Conservation (phyloP, 2,329 filamentous ascomycete genomes). For the Penicillium corylophilum region DNA sequence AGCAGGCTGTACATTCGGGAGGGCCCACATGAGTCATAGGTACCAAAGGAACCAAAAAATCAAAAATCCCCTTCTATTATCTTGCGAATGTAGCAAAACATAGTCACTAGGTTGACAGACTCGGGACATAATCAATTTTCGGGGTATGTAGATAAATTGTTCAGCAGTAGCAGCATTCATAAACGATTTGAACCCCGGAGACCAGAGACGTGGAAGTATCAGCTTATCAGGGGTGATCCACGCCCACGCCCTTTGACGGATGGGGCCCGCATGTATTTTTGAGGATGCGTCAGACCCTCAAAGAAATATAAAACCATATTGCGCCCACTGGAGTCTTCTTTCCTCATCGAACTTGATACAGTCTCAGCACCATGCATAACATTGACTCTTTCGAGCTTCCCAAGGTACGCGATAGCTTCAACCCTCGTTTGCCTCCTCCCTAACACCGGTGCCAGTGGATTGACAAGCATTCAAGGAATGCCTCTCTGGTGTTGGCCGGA, state of each 20-base stretch:
- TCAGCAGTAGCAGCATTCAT: neutral
- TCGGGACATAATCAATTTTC: too few species aligned
- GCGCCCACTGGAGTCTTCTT: neutral
- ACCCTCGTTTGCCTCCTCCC: neutral
- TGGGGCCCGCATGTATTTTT: neutral
- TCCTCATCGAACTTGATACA: neutral
- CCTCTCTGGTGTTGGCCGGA: conserved; percentile 3
- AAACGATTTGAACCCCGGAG: neutral
- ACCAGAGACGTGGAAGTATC: neutral
- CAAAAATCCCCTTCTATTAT: neutral
- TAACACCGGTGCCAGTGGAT: conserved; percentile 7
- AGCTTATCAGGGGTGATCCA: too few species aligned
- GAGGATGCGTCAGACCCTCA: neutral
- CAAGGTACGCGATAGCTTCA: neutral
- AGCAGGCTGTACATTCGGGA: conserved; percentile 14
- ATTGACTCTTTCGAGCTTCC: conserved; percentile 12
- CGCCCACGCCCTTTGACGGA: neutral
- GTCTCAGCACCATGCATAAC: neutral
- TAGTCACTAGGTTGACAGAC: too few species aligned
- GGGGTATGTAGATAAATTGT: too few species aligned
- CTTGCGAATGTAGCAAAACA: too few species aligned
- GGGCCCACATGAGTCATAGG: neutral
- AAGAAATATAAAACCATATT: neutral
- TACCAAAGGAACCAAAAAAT: too few species aligned
- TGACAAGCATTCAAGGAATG: neutral